Evolutionary conservation across 345 rosid genomes (phyloP).

Genomic region (Lumnitzera racemosa): DNA sequence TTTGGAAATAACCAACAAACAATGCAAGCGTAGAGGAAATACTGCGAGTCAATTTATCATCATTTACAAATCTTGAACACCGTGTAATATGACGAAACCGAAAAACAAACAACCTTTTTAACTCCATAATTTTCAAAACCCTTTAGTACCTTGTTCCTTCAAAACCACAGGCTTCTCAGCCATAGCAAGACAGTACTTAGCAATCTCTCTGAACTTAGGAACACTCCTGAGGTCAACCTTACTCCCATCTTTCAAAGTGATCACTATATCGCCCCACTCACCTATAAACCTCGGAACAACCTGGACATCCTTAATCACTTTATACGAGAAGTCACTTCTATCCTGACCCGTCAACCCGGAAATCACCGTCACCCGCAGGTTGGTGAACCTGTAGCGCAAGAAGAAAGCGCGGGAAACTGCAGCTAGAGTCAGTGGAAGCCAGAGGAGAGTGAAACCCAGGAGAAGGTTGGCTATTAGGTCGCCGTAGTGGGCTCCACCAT

Average conservation of each 20-base stretch:
- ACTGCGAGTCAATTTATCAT: too few relatives aligned
- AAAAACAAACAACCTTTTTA: not conserved
- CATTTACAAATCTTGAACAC: too few relatives aligned
- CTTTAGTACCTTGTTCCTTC: constrained; percentile 51
- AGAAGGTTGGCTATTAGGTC: constrained; percentile 76
- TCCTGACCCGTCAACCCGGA: constrained; percentile 84
- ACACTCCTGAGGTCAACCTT: constrained; percentile 83
- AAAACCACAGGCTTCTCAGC: constrained; percentile 48
- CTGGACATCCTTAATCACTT: constrained; percentile 77
- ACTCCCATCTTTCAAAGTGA: constrained; percentile 69
- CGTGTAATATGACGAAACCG: constrained; percentile 15
- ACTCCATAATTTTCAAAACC: constrained; percentile 10
- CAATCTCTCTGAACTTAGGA: constrained; percentile 85
- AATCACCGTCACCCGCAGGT: constrained; percentile 84
- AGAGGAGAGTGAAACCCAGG: constrained; percentile 75
- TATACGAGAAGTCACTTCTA: constrained; percentile 86
- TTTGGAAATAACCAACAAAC: too few relatives aligned
- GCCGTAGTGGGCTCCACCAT: constrained; percentile 93
- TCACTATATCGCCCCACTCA: constrained; percentile 90
- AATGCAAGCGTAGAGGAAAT: too few relatives aligned
- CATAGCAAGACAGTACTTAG: constrained; percentile 70
- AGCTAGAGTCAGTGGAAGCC: constrained; percentile 92
- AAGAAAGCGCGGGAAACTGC: constrained; percentile 76
- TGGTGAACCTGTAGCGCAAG: constrained; percentile 84
- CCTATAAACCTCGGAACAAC: constrained; percentile 92